Evolutionary conservation across 2,329 filamentous ascomycete species (phyloP), one percentile per base, ranked within the genome.

Genomic region (Ploettnerulaceae sp.): DNA sequence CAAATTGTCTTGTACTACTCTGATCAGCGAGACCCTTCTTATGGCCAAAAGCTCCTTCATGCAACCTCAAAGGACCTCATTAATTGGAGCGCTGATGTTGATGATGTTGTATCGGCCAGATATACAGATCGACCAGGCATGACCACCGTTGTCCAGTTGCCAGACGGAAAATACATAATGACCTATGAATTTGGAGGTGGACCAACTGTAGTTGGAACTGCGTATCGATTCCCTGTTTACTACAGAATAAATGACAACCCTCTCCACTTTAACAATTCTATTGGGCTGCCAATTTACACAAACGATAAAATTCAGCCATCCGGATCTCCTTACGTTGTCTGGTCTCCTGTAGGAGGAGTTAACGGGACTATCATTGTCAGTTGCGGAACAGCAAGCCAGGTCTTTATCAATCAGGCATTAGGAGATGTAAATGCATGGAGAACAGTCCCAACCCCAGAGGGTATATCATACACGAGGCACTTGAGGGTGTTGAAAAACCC

Each of bases 41-140:
- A 86, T 58, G 83, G 82, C 14, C 83, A 87, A 64, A 84, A 86
- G 60, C 71, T 87, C 29, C 72, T 78, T 2, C 82, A 87, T 62
- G 48, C 52, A 32, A 56, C 54, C 5, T 86, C 63, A 70, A 71
- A 12, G 1, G 79, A 87, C 58, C 69, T 85, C 15, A 64, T 69
- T 48, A 75, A 63, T 12, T 88, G 82, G 82, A 71, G 72, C 14
- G 60, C 71, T 0, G 67, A 76, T 3, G 72, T 83, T 39, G 71
- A 82, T 49, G 81, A 87, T 57, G 81, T 83, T 29, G 68, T 75
- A 15, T 82, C 83, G 56, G 65, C 71, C n/a, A 71, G 69, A 44
- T 83, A 84, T 63, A 75, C 73, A 2, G 77, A 73, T 49, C 76
- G 83, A 1, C 83, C 83, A 0, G 83, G 82, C 39, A 86, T 86